phyloP scores from a whole-genome alignment of 768 basidiomycete species.

The Boletellus ananas region DNA sequence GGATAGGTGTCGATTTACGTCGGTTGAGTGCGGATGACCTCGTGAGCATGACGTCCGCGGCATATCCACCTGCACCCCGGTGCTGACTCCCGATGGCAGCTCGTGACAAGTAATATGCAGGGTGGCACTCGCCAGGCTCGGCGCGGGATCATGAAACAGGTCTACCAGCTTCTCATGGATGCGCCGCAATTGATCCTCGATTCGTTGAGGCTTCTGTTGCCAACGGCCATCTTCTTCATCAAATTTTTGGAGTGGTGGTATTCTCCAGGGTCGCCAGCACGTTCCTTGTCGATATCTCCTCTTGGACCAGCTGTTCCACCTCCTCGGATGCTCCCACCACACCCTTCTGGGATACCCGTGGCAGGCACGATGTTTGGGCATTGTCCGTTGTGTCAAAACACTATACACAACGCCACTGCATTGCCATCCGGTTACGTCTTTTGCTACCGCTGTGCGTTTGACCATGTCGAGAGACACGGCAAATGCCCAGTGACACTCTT shows the following conservation, averaged over 20 bases:
- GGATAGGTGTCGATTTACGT: conserved; percentile 80
- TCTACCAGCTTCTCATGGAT: conserved; percentile 45
- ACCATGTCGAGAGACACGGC: conserved; percentile 71
- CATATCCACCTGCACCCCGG: background rate
- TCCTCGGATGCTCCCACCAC: conserved; percentile 69
- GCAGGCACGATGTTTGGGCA: conserved; percentile 66
- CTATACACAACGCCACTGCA: conserved; percentile 82
- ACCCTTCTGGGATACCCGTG: conserved; percentile 67
- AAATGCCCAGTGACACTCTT: conserved; percentile 86
- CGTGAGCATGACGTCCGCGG: conserved; percentile 40
- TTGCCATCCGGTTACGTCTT: conserved; percentile 93
- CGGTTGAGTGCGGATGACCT: conserved; percentile 77
- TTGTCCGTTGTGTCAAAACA: conserved; percentile 75
- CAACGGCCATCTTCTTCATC: conserved; percentile 89
- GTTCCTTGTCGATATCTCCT: conserved; percentile 57
- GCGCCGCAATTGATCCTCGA: conserved; percentile 69
- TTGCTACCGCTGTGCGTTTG: conserved; percentile 88
- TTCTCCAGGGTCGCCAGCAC: conserved; percentile 84
- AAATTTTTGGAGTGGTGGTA: conserved; percentile 99
- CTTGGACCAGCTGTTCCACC: conserved; percentile 73
- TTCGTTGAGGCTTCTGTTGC: conserved; percentile 74
- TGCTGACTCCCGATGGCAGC: conserved; percentile 13
- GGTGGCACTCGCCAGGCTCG: conserved; percentile 20
- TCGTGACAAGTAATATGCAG: conserved; percentile 12
- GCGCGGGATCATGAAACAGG: conserved; percentile 37